Conservation (phyloP, 495 filamentous ascomycete genomes). For the Lasiosphaeria hispida region DNA sequence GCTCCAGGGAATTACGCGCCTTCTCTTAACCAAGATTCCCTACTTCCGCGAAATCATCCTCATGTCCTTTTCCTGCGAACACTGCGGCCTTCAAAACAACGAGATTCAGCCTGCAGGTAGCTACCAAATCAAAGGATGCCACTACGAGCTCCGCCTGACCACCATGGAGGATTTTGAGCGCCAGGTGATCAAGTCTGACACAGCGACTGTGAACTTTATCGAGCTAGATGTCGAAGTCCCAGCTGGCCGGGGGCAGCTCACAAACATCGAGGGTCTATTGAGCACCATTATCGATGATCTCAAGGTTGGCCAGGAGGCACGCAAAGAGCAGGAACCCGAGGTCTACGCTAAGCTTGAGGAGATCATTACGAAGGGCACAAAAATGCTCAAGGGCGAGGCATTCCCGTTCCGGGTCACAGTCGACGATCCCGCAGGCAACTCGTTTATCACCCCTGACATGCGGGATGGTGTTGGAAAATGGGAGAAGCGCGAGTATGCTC, state of each 20-base stretch:
- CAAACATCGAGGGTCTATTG: slow-evolving; percentile 88
- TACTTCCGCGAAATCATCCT: slow-evolving; percentile 96
- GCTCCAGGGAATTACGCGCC: slow-evolving; percentile 71
- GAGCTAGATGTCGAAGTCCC: slow-evolving; percentile 91
- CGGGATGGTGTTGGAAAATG: slow-evolving; percentile 77
- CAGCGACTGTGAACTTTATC: slow-evolving; percentile 72
- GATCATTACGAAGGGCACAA: slow-evolving; percentile 64
- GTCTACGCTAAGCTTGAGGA: slow-evolving; percentile 70
- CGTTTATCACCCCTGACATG: slow-evolving; percentile 87
- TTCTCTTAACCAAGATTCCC: slow-evolving; percentile 86
- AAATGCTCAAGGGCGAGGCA: slow-evolving; percentile 67
- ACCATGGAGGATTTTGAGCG: slow-evolving; percentile 70
- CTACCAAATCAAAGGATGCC: slow-evolving; percentile 84
- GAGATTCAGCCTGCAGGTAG: slow-evolving; percentile 86
- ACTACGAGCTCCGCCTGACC: slow-evolving; percentile 71
- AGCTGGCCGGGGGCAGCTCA: slow-evolving; percentile 79
- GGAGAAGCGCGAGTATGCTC: slow-evolving; percentile 72
- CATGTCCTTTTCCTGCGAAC: slow-evolving; percentile 89
- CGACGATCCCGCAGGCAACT: slow-evolving; percentile 95
- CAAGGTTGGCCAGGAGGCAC: slow-evolving; percentile 66
- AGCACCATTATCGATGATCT: slow-evolving; percentile 72
- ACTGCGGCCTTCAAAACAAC: slow-evolving; percentile 86
- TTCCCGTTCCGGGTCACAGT: slow-evolving; percentile 86
- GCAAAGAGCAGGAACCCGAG: slow-evolving; percentile 72
- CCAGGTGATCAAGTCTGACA: slow-evolving; percentile 89